Base-by-base conservation (phyloP, 2,329 filamentous ascomycete genomes). In the Fusarium lyarnte region DNA sequence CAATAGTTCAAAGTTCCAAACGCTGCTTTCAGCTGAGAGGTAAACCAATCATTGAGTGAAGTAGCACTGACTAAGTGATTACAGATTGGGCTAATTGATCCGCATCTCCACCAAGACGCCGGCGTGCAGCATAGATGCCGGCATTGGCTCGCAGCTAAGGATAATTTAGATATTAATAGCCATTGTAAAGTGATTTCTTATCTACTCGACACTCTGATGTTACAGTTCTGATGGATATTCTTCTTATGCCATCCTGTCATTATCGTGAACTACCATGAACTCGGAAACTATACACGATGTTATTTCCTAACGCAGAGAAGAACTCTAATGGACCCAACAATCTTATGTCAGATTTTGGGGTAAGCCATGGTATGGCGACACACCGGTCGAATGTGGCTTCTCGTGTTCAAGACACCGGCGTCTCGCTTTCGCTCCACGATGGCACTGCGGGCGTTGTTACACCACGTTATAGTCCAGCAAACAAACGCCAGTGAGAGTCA, bases 341-440 rank as follows among this genome's bases (percentile, higher is more conserved):
- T 65, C 63, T 65, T 10, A 66, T 36, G 63, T 66, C 31, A 65
- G 42, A 66, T 58, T 36, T 65, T 58, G 12, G 21, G n/a, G n/a
- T 33, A 27, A 16, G 12, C 1, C 4, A 17, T 65, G 21, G 36
- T 43, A 65, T 49, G 29, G 58, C 27, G 27, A 14, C n/a, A 31
- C 6, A 10, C 31, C 25, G 47, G 29, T 36, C 54, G 14, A 36
- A 23, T 5, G 16, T 36, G 29, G 47, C 47, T 49, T 58, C 14
- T 58, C 42, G 47, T 57, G 38, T 47, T 35, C 23, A 23, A 61
- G 61, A 43, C 19, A 9, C 47, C 47, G 47, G 36, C 19, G 14
- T 38, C 27, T 19, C 16, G 6, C 14, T 21, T 17, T 14, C 6
- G 14, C 23, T 29, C 5, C 10, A 54, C 25, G 25, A 54, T 19